Evolutionary conservation across 2,329 filamentous ascomycete genomes (phyloP).

Genomic region (Colletotrichum sublineola): DNA sequence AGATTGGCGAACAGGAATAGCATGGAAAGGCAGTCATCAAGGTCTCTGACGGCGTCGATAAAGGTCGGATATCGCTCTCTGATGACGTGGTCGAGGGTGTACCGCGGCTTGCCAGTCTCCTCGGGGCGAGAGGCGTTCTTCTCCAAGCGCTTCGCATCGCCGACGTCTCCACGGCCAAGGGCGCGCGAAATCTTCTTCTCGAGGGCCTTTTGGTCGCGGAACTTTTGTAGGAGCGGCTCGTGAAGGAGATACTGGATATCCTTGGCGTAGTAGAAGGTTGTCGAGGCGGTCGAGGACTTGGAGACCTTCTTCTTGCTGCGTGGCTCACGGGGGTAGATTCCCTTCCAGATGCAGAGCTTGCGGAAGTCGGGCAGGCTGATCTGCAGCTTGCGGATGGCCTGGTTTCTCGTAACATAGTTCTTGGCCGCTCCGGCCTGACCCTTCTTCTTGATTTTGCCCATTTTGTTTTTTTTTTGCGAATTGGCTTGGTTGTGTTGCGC

Average conservation of each 20-base stretch:
- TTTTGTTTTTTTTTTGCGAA: slow-evolving; percentile 46
- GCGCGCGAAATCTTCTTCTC: slow-evolving; percentile 98
- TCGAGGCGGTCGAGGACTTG: slow-evolving; percentile 89
- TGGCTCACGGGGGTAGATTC: slow-evolving; percentile 97
- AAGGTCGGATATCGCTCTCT: slow-evolving; percentile 99
- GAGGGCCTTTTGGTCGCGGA: slow-evolving; percentile 95
- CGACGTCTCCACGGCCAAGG: slow-evolving; percentile 89
- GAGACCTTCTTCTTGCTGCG: slow-evolving; percentile 97
- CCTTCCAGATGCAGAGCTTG: slow-evolving; percentile 99
- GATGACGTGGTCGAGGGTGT: slow-evolving; percentile 96
- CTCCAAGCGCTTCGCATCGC: slow-evolving; percentile 89
- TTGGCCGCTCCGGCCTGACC: slow-evolving; percentile 92
- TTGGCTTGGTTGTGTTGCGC: slow-evolving; percentile 41
- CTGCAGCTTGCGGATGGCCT: slow-evolving; percentile 97
- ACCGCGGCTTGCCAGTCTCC: slow-evolving; percentile 88
- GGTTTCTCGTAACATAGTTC: slow-evolving; percentile 98
- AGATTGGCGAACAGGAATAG: slow-evolving; percentile 98
- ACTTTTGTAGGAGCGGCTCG: slow-evolving; percentile 93
- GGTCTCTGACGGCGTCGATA: slow-evolving; percentile 90
- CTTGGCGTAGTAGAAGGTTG: slow-evolving; percentile 92
- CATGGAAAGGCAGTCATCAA: slow-evolving; percentile 97
- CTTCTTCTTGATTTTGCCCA: slow-evolving; percentile 92
- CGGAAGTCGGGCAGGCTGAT: slow-evolving; percentile 97
- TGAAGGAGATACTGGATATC: slow-evolving; percentile 99
- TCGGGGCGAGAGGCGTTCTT: slow-evolving; percentile 88